Evolutionary conservation across 2,329 filamentous ascomycete species (phyloP).

Genomic region (Alternaria sp.): DNA sequence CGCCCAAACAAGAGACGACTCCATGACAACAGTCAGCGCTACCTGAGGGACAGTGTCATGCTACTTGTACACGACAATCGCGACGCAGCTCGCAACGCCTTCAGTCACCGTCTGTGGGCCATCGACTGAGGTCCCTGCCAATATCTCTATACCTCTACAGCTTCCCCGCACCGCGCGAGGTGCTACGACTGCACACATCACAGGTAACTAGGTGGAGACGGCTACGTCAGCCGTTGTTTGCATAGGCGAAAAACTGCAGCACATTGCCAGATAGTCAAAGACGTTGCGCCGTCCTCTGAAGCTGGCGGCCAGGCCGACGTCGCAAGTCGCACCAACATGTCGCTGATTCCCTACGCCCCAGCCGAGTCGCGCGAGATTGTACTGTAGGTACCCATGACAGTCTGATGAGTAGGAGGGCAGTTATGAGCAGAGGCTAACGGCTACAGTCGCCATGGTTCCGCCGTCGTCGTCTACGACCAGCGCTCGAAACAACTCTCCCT

Average conservation of each 20-base stretch:
- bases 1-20: constrained; percentile 29
- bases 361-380: constrained; percentile 80
- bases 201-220: background rate
- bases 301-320: constrained; percentile 20
- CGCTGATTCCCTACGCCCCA: constrained; percentile 78
- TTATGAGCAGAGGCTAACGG: constrained; percentile 18
- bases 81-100: constrained; percentile 20
- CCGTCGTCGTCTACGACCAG: constrained; percentile 89
- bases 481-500: constrained; percentile 86
- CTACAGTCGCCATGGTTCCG: constrained; percentile 85
- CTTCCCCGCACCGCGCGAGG: constrained; percentile 33
- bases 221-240: constrained; percentile 11
- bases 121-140: constrained; percentile 22
- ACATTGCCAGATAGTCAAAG: constrained; percentile 3
- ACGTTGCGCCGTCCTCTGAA: constrained; percentile 13
- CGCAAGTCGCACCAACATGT: constrained; percentile 59
- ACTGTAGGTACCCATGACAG: constrained; percentile 65
- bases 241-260: background rate
- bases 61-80: constrained; percentile 13
- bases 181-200: constrained; percentile 15
- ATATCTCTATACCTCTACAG: constrained; percentile 11
- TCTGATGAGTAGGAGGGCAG: background rate
- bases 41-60: constrained; percentile 23
- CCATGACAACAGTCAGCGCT: constrained; percentile 29
- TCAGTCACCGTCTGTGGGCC: constrained; percentile 22